phyloP scores from a whole-genome alignment of 495 filamentous ascomycete genomes.

The Paragyromitra xinjiangensis region DNA sequence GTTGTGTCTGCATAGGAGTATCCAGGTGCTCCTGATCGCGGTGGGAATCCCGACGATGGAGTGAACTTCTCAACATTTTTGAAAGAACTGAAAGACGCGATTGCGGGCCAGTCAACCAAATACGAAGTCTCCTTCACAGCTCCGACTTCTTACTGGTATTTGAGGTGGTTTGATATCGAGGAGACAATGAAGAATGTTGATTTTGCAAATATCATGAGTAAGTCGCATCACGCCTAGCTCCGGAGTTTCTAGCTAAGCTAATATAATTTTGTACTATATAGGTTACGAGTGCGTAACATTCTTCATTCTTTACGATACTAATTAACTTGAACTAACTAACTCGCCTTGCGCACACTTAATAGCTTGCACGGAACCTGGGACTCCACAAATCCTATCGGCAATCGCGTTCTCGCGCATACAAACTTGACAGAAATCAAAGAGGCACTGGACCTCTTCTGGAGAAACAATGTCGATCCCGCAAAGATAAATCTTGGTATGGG shows the following conservation, averaged over 20 bases:
- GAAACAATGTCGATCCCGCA: slow-evolving; percentile 60
- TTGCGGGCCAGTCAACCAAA: slow-evolving; percentile 41
- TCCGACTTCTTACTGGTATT: slow-evolving; percentile 66
- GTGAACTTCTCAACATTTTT: slow-evolving; percentile 62
- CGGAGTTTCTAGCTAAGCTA: not conserved
- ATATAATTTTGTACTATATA: not conserved
- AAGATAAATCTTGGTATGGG: slow-evolving; percentile 64
- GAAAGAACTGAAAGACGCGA: slow-evolving; percentile 53
- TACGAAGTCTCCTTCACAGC: slow-evolving; percentile 61
- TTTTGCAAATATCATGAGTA: slow-evolving; percentile 67
- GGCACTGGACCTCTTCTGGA: slow-evolving; percentile 64
- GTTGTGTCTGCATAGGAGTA: slow-evolving; percentile 60
- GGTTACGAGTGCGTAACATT: slow-evolving; percentile 5
- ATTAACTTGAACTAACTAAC: not conserved
- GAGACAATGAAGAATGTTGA: slow-evolving; percentile 59
- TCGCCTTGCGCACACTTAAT: not conserved
- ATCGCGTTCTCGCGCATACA: slow-evolving; percentile 62
- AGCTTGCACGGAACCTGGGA: slow-evolving; percentile 2
- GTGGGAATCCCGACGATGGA: slow-evolving; percentile 60
- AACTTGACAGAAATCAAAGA: slow-evolving; percentile 68
- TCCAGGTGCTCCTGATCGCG: slow-evolving; percentile 63
- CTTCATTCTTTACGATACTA: not conserved
- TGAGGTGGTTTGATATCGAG: slow-evolving; percentile 63
- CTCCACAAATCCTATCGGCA: slow-evolving; percentile 44
- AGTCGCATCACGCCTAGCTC: not conserved